A percentile compares a stretch with the other conserved stretches of the same genome.
These are phyloP conservation scores for Forsythia suspensa DNA, from an alignment of 257 asterid species.

Conservation along the genomic window DNA sequence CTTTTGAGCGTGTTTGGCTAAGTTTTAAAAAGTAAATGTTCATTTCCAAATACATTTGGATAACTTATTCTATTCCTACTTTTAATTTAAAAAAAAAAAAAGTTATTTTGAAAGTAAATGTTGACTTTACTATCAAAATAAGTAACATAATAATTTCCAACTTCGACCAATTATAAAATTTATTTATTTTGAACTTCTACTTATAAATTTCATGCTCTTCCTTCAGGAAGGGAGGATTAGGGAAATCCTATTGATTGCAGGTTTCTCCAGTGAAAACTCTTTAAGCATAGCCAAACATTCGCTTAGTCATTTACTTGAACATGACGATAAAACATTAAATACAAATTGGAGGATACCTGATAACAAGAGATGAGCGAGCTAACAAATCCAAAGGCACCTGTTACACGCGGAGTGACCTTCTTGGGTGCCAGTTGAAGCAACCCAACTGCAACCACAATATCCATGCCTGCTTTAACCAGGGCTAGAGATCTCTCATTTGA, in stretches of 20 bases:
- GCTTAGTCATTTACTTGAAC: background rate
- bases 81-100: background rate
- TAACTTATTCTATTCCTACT: background rate
- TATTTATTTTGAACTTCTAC: no score
- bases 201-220: no score
- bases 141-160: background rate
- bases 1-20: background rate
- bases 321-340: background rate
- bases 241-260: no score
- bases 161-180: background rate
- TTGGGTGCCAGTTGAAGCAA: conserved; percentile 92
- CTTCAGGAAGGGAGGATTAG: no score
- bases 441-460: conserved; percentile 87
- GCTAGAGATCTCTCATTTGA: conserved; percentile 83
- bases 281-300: background rate
- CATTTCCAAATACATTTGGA: background rate
- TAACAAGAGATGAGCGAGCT: conserved; percentile 97
- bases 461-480: conserved; percentile 80
- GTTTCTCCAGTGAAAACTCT: background rate
- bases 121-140: background rate
- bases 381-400: conserved; percentile 84
- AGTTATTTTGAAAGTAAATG: no score
- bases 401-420: conserved; percentile 93
- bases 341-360: conserved; percentile 55
- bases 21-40: background rate